Conservation (phyloP, 176 grass and related monocot genomes). For the Oryza meridionalis region DNA sequence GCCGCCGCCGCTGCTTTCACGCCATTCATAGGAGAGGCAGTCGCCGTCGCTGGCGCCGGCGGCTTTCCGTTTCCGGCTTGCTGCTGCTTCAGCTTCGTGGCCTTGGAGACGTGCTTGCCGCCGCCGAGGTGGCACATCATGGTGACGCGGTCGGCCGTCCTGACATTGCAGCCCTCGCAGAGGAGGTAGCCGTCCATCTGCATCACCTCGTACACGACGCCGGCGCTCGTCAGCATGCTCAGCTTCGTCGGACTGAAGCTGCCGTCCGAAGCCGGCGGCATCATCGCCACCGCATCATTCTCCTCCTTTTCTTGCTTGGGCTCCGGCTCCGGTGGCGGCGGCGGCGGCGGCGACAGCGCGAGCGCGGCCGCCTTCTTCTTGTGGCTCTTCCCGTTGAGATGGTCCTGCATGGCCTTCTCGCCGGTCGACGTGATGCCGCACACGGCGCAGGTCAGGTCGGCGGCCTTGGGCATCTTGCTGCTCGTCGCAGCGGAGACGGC, state of each 20-base stretch:
- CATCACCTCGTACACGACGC: not conserved
- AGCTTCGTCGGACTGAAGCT: constrained; percentile 21
- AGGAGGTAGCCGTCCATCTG: constrained; percentile 55
- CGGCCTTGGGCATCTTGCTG: constrained; percentile 31
- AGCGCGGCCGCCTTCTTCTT: constrained; percentile 2
- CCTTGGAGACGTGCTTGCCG: constrained; percentile 37
- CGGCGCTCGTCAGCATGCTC: not conserved
- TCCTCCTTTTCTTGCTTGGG: not conserved
- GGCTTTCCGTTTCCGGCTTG: not conserved
- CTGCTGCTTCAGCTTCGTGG: not conserved
- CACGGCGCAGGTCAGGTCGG: constrained; percentile 8
- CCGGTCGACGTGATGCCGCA: constrained; percentile 35
- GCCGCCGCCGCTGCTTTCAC: not conserved
- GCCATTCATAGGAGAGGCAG: not conserved
- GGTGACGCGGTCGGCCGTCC: not conserved
- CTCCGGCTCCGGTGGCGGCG: no score
- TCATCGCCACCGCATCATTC: not conserved
- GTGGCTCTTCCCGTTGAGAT: constrained; percentile 39
- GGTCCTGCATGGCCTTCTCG: constrained; percentile 13
- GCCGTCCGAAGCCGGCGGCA: not conserved
- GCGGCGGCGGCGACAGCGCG: no score
- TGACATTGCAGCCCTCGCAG: constrained; percentile 39
- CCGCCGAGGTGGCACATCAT: constrained; percentile 52
- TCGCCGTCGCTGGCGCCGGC: no score
- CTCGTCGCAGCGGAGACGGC: not conserved